Base-by-base conservation (phyloP, 129 eudicot genomes). In the Dittrichia graveolens region DNA sequence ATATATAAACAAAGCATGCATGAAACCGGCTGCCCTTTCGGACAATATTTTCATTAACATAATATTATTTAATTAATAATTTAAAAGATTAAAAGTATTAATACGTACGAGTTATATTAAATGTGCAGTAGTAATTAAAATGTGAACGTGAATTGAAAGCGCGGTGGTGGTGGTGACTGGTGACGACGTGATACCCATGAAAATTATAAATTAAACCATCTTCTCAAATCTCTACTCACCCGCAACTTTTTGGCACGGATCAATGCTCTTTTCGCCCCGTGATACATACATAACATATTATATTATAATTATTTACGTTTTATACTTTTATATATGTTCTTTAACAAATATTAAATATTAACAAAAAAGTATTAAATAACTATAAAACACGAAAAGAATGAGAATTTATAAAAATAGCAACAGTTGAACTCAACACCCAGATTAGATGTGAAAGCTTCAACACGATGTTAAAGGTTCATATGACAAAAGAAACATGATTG, bases 101-200 rank as follows among this genome's bases (percentile, higher is more conserved):
- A 8, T 35, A 5, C 7, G 9, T 43, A 43, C 7, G 2, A 3
- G 9, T 59, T 59, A 35, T 42, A 59, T 10, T 60, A 35, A 60
- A 60, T 11, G 37, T 2, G 31, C 31, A 59, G 43, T 3, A 59
- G 8, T 24, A 18, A 8, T 59, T 15, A 57, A 42, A 6, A 39
- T 14, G 15, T 35, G 46, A 50, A 50, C 24, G 24, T 66, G 72
- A 68, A 49, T 8, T 35, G 39, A 53, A 52, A 56, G 74, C 43
- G n/a, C n/a, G n/a, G n/a, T n/a, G n/a, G n/a, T n/a, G 55, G 49
- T 41, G 67, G 91, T 78, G n/a, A n/a, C n/a, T n/a, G 91, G 85
- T 74, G 83, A 68, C 55, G 66, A 83, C 89, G 85, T 83, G 95
- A 89, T 78, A 65, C 73, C 89, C 91, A 86, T 89, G 89, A 88